phyloP scores from a whole-genome alignment of 208 protist genomes.

The Crithidia mellificae region DNA sequence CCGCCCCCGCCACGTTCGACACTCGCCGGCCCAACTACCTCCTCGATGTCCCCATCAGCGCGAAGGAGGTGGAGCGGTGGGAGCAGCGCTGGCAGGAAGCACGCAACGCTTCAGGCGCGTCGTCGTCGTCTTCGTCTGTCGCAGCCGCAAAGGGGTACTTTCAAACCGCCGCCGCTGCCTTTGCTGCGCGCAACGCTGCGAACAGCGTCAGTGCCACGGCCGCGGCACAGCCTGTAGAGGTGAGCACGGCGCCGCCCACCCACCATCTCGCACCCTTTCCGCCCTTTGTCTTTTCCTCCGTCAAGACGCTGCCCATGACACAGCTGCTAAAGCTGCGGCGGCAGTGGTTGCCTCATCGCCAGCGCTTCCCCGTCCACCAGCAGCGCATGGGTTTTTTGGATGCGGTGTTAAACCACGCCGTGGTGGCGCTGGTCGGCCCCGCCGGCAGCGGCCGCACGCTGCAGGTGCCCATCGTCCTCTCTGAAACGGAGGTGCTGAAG shows the following conservation, averaged over 20 bases:
- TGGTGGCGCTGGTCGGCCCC: conserved; percentile 65
- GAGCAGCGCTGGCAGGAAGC: conserved; percentile 23
- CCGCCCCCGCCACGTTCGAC: not conserved
- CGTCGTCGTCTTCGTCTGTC: conserved; percentile 1
- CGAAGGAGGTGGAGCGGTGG: conserved; percentile 62
- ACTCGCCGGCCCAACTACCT: conserved; percentile 42
- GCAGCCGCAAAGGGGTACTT: conserved; percentile 1
- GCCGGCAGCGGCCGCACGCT: conserved; percentile 67
- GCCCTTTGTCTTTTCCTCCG: conserved; percentile 43
- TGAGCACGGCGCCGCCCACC: too few relatives aligned
- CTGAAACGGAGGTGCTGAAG: conserved; percentile 88
- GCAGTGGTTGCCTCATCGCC: conserved; percentile 86
- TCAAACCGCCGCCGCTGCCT: conserved; percentile 22
- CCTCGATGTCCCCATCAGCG: conserved; percentile 75
- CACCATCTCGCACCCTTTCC: conserved; percentile 74
- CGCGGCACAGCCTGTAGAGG: too few relatives aligned
- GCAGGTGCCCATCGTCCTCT: conserved; percentile 77
- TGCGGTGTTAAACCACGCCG: conserved; percentile 55
- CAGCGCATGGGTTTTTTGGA: conserved; percentile 71
- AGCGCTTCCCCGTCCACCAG: conserved; percentile 79
- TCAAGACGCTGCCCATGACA: conserved; percentile 68
- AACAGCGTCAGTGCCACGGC: conserved; percentile 20
- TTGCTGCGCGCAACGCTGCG: conserved; percentile 24
- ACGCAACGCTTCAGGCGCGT: too few relatives aligned
- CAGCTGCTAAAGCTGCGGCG: conserved; percentile 71